Base-by-base conservation (phyloP, 2,329 filamentous ascomycete species). In the Verticillium albo-atrum region DNA sequence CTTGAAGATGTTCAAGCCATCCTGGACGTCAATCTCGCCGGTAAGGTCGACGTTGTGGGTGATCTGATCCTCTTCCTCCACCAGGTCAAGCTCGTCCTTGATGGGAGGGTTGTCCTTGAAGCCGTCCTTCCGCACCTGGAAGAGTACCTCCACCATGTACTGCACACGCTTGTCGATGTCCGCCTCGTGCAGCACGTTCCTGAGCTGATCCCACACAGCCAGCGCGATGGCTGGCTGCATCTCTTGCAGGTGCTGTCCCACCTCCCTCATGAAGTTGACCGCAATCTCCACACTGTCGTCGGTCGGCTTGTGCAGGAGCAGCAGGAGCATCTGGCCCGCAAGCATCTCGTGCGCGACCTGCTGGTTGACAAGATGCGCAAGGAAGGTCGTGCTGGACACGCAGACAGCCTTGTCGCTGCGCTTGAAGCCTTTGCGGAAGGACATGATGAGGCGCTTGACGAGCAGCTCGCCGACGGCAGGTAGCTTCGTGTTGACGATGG, bases 261-360 rank as follows among this genome's bases (percentile, higher is more conserved):
- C 92, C 73, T 98, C 95, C 66, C 91, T 88, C 70, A 91, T 97
- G 68, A 99, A 83, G 3, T 91, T 92, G 27, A 99, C 94, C 0
- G 95, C 95, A 72, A 99, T 97, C 79, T 99, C 95, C 28, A 98
- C 95, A 63, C 92, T 95, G 74, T 99, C 95, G 65, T 99, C 94
- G 0, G 95, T 97, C 23, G 95, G 95, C 74, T 97, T 97, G 75
- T 97, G 89, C 56, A 99, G 83, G 37, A 99, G 82, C n/a, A 97
- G 81, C 17, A 98, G 82, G 28, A 99, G 79, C 56, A 98, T 96
- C 77, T 99, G 92, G 2, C 93, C 94, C 3, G 92, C 92, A 55
- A 98, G 77, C 79, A 96, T 92, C 76, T 98, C 95, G 71, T 97
- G 91, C 23, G 91, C 91, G 6, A 99, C 94, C 75, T 98, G 94